Evolutionary conservation across 106 monocot species (phyloP), one percentile per base, ranked within the genome.

Genomic region (Dioscorea dumetorum): DNA sequence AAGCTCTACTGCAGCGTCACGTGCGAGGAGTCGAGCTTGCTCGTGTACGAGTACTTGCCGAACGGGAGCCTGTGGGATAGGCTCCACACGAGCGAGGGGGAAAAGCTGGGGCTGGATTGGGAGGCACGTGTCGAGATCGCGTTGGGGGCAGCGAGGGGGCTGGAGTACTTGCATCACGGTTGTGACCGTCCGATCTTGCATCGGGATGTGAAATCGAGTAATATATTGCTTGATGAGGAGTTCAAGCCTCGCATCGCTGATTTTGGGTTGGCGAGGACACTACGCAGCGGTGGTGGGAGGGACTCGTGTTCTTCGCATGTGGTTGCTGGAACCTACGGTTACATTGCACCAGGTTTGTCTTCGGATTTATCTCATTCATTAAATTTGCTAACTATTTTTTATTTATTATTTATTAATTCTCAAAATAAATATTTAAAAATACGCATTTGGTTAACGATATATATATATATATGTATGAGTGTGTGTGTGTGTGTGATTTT

Each of bases 1-100:
- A 86, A 97, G 78, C 86, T 97, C 5, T 87, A 87, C 73, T 86
- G 95, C 75, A 86, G 88, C 74, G 86, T 97, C 66, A 91, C 91
- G 8, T 81, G 95, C 60, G 86, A 86, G 61, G 84, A 86, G 19
- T 79, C 84, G 24, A 82, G 74, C 80, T 60, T 91, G 48, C 74
- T 97, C 23, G 95, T 91, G 5, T 91, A 97, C 75, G 95, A 97
- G 77, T 75, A 84, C 77, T 66, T 91, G 50, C 80, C 81, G 28
- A 97, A 97, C 51, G 95, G 95, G 12, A 91, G 86, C 62, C 70
- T 97, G 3, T 97, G 82, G 82, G 95, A 97, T 0, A 59, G 80
- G 24, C 82, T 97, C 15, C 95, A 91, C 72, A 60, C 67, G 5
- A 28, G 48, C 22, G 63, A 58, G 20, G 72, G 61, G 3, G 80